Conservation (phyloP, 2,329 filamentous ascomycete genomes). For the Aspergillus pseudonomiae region DNA sequence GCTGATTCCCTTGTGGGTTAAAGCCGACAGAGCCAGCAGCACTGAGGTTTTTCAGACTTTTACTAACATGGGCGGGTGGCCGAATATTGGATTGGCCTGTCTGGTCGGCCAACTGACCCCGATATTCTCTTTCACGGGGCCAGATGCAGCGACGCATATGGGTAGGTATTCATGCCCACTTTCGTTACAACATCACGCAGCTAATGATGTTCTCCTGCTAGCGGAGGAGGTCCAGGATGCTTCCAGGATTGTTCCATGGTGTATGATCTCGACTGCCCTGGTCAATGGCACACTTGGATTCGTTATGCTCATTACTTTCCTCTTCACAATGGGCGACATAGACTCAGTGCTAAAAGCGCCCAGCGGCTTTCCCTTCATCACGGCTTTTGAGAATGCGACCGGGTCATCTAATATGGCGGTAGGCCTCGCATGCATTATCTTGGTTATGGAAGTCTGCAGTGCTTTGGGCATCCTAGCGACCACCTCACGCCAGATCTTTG, state of each 20-base stretch:
- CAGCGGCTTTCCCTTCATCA: conserved; percentile 53
- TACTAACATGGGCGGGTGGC: conserved; percentile 39
- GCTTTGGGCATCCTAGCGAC: conserved; percentile 35
- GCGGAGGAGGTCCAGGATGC: conserved; percentile 56
- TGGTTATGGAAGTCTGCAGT: conserved; percentile 7
- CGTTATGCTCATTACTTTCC: conserved; percentile 45
- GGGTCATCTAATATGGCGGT: background rate
- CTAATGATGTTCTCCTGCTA: conserved; percentile 27
- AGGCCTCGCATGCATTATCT: background rate
- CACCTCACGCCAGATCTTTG: conserved; percentile 41
- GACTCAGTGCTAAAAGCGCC: conserved; percentile 41
- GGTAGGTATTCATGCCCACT: conserved; percentile 16
- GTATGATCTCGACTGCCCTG: conserved; percentile 52
- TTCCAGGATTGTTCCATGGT: conserved; percentile 49
- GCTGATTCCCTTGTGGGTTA: conserved; percentile 38
- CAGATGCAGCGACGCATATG: conserved; percentile 39
- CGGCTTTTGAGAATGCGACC: background rate
- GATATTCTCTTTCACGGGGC: conserved; percentile 32
- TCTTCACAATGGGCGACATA: conserved; percentile 49
- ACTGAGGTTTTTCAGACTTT: conserved; percentile 26
- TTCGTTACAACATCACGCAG: background rate
- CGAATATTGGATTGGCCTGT: conserved; percentile 39
- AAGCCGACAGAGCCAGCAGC: conserved; percentile 28
- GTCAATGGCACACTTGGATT: conserved; percentile 54
- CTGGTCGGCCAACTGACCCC: conserved; percentile 38